phyloP scores from a whole-genome alignment of 768 basidiomycete species.

The Russula sp. region DNA sequence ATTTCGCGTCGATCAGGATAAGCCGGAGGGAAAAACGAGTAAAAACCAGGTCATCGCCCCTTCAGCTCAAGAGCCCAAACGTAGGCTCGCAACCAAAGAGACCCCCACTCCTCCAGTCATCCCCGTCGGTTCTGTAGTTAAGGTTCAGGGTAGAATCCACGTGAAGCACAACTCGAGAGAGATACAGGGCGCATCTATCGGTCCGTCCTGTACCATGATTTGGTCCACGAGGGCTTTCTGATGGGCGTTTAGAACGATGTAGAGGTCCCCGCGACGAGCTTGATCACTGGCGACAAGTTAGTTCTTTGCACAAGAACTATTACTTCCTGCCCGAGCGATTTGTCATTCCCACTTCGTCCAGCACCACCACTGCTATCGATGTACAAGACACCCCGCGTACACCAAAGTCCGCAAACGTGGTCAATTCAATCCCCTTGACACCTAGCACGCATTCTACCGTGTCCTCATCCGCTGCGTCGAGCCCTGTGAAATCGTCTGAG shows the following conservation, averaged over 20 bases:
- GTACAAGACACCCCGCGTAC: conserved; percentile 6
- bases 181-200: conserved; percentile 13
- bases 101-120: not conserved
- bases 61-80: not conserved
- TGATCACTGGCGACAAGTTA: conserved; percentile 18
- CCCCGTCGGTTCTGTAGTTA: conserved; percentile 18
- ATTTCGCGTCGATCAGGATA: conserved; percentile 29
- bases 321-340: conserved; percentile 18
- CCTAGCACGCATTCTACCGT: conserved; percentile 1
- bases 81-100: not conserved
- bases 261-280: conserved; percentile 8
- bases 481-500: conserved; percentile 16
- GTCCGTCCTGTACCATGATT: conserved; percentile 1
- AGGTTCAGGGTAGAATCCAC: conserved; percentile 16
- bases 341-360: conserved; percentile 8
- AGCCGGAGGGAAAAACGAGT: not conserved
- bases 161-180: conserved; percentile 11
- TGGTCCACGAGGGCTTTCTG: not conserved
- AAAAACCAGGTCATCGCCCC: too few species aligned
- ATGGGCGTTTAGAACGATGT: conserved; percentile 19
- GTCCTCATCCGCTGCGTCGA: conserved; percentile 15
- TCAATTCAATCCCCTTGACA: not conserved
- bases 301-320: conserved; percentile 13
- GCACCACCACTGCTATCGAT: not conserved
- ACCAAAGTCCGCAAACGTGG: conserved; percentile 8